Evolutionary conservation across 805 yeast genomes (phyloP), one percentile per base, ranked within the genome.

Genomic region (Tetrapisispora taiwanensis): DNA sequence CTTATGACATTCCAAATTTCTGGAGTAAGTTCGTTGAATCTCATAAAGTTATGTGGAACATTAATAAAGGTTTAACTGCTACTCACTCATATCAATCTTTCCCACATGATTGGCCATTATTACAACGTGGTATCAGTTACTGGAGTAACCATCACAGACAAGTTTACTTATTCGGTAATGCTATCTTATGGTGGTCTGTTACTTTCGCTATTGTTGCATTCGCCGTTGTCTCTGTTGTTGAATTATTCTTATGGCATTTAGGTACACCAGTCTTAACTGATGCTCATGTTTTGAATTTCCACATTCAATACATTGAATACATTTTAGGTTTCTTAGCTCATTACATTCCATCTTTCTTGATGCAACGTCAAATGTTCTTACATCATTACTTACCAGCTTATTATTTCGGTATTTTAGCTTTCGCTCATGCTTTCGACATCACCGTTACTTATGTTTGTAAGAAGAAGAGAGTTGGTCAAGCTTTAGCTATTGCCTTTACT

Each of bases 301-400:
- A 80, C 56, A 69, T 74, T 43, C 84, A 81, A 56, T 72, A 73
- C 36, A 62, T 79, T 46, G 76, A 76, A 30, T 84, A 76, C 59
- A 57, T 79, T 31, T 55, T 76, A 12, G 95, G 94, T 42, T 87
- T 88, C 84, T 68, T 62, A n/a, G 51, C 81, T 26, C 92, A 85
- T 61, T 81, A 76, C 59, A 58, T 72, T 47, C 94, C 95, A 52
- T 83, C 84, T 43, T 78, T 76, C 63, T 69, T 88, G 46, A 86
- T 90, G 95, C 89, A 81, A 22, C 79, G 96, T 67, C 96, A 89
- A 66, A 66, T 88, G 64, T 90, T 88, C 70, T 69, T 89, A 58
- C 95, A 88, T 63, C 96, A 89, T 64, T 90, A 90, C 63, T 68
- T 92, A 53, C 97, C 96, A 46, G 84, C 97, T 2, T 75, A 86